Conservation (phyloP, 139 green algal genomes). For the Haematococcus sp. region DNA sequence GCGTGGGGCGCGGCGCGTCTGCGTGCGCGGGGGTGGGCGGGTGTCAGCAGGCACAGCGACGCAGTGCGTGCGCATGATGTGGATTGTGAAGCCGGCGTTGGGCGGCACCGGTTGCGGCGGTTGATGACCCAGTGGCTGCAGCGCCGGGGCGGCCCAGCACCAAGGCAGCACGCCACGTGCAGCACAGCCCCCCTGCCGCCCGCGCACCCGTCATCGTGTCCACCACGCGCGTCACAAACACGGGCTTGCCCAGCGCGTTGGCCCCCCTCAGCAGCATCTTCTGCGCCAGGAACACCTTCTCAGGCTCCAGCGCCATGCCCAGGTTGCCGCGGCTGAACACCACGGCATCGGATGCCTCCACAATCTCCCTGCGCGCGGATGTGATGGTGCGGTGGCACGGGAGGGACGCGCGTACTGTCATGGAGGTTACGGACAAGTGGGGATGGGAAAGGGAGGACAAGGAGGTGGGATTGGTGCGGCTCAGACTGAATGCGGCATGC, state of each 20-base stretch:
- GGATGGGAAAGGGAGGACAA: too few relatives aligned
- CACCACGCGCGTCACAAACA: slow-evolving; percentile 84
- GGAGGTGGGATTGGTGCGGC: too few relatives aligned
- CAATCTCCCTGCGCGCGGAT: slow-evolving; percentile 48
- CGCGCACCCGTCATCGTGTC: slow-evolving; percentile 81
- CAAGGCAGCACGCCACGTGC: background rate
- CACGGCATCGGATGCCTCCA: slow-evolving; percentile 63
- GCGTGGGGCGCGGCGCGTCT: slow-evolving; percentile 60
- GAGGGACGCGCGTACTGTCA: background rate
- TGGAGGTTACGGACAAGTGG: background rate
- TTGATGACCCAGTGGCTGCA: background rate
- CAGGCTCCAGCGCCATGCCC: slow-evolving; percentile 73
- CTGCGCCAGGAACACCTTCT: slow-evolving; percentile 73
- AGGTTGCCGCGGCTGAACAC: slow-evolving; percentile 83
- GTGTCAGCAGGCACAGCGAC: background rate
- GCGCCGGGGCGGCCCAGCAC: background rate
- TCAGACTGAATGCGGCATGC: too few relatives aligned
- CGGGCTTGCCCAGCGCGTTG: slow-evolving; percentile 78
- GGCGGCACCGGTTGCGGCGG: too few relatives aligned
- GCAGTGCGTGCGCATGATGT: background rate
- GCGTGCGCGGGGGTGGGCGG: background rate
- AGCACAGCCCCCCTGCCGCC: background rate
- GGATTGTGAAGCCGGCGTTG: too few relatives aligned
- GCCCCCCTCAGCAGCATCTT: slow-evolving; percentile 58
- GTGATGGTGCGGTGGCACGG: too few relatives aligned